Conservation (phyloP, 1,139 yeast genomes). For the Geotrichum reessii region DNA sequence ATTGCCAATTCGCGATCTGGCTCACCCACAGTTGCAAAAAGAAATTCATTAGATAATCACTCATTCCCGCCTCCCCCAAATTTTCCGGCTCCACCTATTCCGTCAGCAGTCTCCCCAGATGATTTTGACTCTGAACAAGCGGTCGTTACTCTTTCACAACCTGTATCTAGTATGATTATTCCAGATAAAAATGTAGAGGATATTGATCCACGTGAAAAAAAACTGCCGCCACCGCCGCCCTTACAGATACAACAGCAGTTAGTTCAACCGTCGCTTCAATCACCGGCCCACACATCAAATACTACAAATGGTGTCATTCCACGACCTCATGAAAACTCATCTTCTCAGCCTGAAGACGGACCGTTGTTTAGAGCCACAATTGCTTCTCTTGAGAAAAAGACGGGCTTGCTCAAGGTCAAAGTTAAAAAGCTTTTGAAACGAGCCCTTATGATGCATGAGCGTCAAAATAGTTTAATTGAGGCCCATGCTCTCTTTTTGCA, state of each 20-base stretch:
- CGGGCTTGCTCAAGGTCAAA: constrained; percentile 46
- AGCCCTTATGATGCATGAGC: constrained; percentile 35
- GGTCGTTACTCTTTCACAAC: not conserved
- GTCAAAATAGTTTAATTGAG: constrained; percentile 35
- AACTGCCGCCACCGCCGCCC: not conserved
- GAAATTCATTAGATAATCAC: constrained; percentile 7
- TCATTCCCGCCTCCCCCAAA: constrained; percentile 8
- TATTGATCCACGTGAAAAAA: constrained; percentile 3
- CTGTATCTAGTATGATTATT: constrained; percentile 10
- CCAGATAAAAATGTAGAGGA: constrained; percentile 5
- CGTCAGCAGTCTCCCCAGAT: constrained; percentile 7
- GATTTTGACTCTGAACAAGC: constrained; percentile 8
- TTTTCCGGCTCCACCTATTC: constrained; percentile 10
- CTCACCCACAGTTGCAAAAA: constrained; percentile 6
- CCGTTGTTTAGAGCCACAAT: constrained; percentile 64
- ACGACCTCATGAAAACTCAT: constrained; percentile 32
- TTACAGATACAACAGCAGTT: constrained; percentile 7
- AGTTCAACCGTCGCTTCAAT: not conserved
- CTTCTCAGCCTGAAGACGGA: constrained; percentile 55
- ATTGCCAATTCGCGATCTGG: constrained; percentile 4
- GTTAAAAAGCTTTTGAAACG: constrained; percentile 41
- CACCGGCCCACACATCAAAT: not conserved
- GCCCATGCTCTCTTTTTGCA: constrained; percentile 35
- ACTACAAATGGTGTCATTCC: constrained; percentile 19
- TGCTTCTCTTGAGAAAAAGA: constrained; percentile 48